Percentiles rank a stretch among this genome's conserved stretches.
These are phyloP conservation scores for Wolfiporia cocos DNA, from an alignment of 1,284 basidiomycete genomes.

Conservation along the genomic window DNA sequence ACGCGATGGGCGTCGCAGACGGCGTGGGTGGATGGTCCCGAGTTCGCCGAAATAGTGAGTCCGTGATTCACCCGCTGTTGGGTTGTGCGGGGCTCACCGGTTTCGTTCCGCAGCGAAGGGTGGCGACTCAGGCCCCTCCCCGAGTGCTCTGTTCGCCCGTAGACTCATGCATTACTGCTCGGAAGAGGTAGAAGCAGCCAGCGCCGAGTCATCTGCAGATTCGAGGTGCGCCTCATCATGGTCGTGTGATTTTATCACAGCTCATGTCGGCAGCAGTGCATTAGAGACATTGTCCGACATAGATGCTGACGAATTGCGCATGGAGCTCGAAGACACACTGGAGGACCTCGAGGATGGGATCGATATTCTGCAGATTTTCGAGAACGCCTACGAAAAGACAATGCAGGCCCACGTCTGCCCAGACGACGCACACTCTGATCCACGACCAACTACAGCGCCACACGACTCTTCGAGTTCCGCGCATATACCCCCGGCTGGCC, in stretches of 20 bases:
- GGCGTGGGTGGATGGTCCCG: constrained; percentile 84
- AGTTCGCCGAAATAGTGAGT: constrained; percentile 29
- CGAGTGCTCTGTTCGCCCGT: constrained; percentile 79
- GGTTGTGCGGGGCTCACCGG: background rate
- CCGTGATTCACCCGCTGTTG: background rate
- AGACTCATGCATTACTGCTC: constrained; percentile 84
- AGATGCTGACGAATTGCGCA: constrained; percentile 19
- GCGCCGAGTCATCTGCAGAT: background rate
- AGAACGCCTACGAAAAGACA: constrained; percentile 60
- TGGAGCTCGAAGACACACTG: constrained; percentile 46
- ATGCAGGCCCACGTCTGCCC: constrained; percentile 47
- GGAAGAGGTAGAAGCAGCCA: constrained; percentile 33
- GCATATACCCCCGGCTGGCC: background rate
- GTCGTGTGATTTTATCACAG: background rate
- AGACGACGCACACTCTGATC: background rate
- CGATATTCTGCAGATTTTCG: constrained; percentile 60
- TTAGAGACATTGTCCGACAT: constrained; percentile 11
- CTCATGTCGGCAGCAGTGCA: background rate
- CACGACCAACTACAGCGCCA: too few relatives aligned
- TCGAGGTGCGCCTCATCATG: background rate
- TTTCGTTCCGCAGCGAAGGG: constrained; percentile 16
- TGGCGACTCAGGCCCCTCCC: constrained; percentile 33
- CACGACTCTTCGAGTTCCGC: background rate
- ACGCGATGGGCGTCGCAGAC: constrained; percentile 85
- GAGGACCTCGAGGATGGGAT: constrained; percentile 62